Evolutionary conservation across 2,329 filamentous ascomycete genomes (phyloP).

Genomic region (Moelleriella libera): DNA sequence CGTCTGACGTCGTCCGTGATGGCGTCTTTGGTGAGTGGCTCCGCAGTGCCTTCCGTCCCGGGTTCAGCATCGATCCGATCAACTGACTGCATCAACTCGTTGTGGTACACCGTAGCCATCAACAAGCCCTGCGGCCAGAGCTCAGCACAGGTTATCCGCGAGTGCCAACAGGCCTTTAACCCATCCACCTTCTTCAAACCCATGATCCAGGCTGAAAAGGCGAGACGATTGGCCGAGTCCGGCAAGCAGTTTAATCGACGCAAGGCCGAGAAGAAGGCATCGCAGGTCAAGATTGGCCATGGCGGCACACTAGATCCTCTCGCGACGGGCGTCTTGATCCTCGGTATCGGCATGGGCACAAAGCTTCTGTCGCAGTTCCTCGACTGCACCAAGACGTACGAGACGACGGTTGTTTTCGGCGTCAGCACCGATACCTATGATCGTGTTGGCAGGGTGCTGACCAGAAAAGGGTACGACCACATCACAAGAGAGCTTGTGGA

Average conservation of each 20-base stretch:
- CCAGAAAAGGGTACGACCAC: slow-evolving; percentile 61
- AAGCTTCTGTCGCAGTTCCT: slow-evolving; percentile 71
- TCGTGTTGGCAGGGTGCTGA: slow-evolving; percentile 67
- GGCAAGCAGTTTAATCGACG: slow-evolving; percentile 46
- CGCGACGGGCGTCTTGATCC: slow-evolving; percentile 82
- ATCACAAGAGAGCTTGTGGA: slow-evolving; percentile 70
- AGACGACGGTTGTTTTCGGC: slow-evolving; percentile 79
- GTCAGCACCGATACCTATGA: slow-evolving; percentile 91
- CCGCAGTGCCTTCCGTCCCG: neutral
- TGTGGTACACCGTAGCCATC: slow-evolving; percentile 45
- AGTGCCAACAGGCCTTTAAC: slow-evolving; percentile 74
- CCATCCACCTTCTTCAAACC: slow-evolving; percentile 67
- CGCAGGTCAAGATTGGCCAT: slow-evolving; percentile 86
- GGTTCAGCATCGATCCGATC: no score
- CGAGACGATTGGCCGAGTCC: slow-evolving; percentile 39
- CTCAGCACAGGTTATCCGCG: slow-evolving; percentile 82
- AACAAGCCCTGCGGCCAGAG: slow-evolving; percentile 82
- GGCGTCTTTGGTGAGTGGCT: slow-evolving; percentile 41
- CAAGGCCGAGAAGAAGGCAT: slow-evolving; percentile 37
- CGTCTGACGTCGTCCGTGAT: slow-evolving; percentile 36
- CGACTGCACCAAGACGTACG: slow-evolving; percentile 84
- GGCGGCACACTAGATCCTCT: slow-evolving; percentile 91
- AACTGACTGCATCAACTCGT: neutral
- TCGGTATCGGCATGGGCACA: slow-evolving; percentile 77
- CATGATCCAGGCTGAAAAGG: slow-evolving; percentile 52